Base-by-base conservation (phyloP, 257 asterid genomes). In the Capsicum baccatum region DNA sequence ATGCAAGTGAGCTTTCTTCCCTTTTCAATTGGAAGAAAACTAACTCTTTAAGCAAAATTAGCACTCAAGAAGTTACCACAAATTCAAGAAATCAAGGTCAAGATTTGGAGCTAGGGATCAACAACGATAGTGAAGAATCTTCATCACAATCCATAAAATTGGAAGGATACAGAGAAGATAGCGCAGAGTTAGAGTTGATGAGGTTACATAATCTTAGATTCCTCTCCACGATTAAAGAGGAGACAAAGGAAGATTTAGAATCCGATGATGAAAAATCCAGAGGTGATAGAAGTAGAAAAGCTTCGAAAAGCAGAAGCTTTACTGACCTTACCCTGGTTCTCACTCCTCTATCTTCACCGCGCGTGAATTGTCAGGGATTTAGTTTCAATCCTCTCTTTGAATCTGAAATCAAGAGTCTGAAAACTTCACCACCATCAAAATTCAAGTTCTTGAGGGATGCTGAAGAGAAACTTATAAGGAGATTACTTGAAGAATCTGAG, bases 211-310 rank as follows among this genome's bases (percentile, higher is more conserved):
- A 88, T 9, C 88, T 94, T 1, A 86, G 98, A 67, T 91, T 91
- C 58, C 95, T 94, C 79, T 94, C 92, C 86, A 92, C 98, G 39
- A 94, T 94, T 70, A 88, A 89, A 52, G 98, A 94, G 69, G 98
- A 92, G 84, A 90, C 94, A 0, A 91, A 83, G 37, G 98, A 94
- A 42, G 98, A 94, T 85, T 84, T 94, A 93, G 98, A 94, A 39
- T 91, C 95, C 19, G 93, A 90, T 59, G 94, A 88, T 84, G 94
- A 91, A 44, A 79, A 89, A 14, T 87, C 94, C 33, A 80, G 89
- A 83, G 86, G 44, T 3, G 14, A 91, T n/a, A 87, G 84, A 58
- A 90, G 93, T 68, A 82, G 85, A 79, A 86, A 93, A 78, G 93
- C 91, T 85, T n/a, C 76, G 83, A 82, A 94, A 91, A 78, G 57